Base-by-base conservation (phyloP, 352 stramenopile species). In the Heterotrichella gracilis region DNA sequence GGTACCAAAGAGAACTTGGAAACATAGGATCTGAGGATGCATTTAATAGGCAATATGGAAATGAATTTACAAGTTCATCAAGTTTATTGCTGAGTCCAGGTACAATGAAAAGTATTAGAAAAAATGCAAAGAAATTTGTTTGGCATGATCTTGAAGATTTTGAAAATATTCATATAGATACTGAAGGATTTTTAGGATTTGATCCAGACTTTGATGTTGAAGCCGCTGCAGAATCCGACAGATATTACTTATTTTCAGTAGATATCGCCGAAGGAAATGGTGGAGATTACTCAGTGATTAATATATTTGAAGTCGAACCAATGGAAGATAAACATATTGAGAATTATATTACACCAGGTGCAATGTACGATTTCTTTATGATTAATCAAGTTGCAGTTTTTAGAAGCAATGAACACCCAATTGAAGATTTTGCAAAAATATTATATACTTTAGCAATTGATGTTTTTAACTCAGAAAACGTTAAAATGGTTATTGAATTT, bases 151-250 rank as follows among this genome's bases (percentile, higher is more conserved):
- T 66, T 24, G 23, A 22, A 24, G 21, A 22, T 66, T 66, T 66
- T n/a, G n/a, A 66, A 24, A 22, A 66, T 66, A 24, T 22, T 66
- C n/a, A 22, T 24, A 24, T 66, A 66, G 23, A 66, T 66, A 24
- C 21, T 22, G 41, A 66, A 66, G 23, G 23, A 24, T 22, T 66
- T 66, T 24, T 66, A 66, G n/a, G n/a, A n/a, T 22, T 9, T 9
- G 9, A 66, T 66, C 41, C 41, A 66, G 23, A 66, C 21, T 66
- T 66, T 66, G 41, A 66, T 66, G n/a, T 66, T 66, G 41, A 66
- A 24, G 23, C 21, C 21, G 21, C n/a, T 66, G 41, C 21, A 24
- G 21, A 24, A 66, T 22, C 41, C 23, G 41, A 22, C 23, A 66
- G 23, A 22, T 24, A 66, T 24, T 66, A 24, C 23, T n/a, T 66